Evolutionary conservation across 225 moss, liverwort and hornwort genomes (phyloP), one percentile per base, ranked within the genome.

Genomic region (Anthoceros angustus): DNA sequence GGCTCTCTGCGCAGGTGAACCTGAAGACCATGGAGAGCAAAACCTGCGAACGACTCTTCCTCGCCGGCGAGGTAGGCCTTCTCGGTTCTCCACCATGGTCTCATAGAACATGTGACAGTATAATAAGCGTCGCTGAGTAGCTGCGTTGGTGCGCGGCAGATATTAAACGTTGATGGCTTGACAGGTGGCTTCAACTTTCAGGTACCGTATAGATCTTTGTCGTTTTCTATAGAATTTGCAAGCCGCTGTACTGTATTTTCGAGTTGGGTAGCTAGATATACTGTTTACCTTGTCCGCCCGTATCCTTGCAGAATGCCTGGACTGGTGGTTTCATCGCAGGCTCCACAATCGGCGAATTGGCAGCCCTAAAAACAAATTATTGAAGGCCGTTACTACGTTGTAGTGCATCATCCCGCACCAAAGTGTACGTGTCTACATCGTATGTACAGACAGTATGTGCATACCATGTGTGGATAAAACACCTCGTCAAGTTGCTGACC

Each of bases 141-240:
- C 41, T 42, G 0, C 5, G 50, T 32, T 42, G 6, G 38, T 20
- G 10, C 24, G n/a, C 9, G 63, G 24, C 77, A 92, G 91, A 75
- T 93, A 25, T 76, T 93, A 61, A 76, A 93, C 64, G 80, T 93
- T 64, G 93, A 93, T 75, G 93, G 89, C 77, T 76, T 93, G 62
- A 93, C 89, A 3, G 93, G 93, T 6, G 93, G 93, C 62, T 93
- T 89, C 66, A 93, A 93, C 73, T 93, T 93, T 70, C 93, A 93
- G 87, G 91, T 88, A 78, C 32, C 32, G 32, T 32, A 38, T 67
- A 20, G 62, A 23, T 25, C 7, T 10, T 49, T 49, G 39, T 24
- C 6, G 0, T 10, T 6, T 20, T 18, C 12, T 12, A 32, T 25
- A 43, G 8, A 8, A 18, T 7, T 20, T 66, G 7, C 10, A 23